Percentiles rank a stretch among this genome's conserved stretches.
phyloP scores from a whole-genome alignment of 1,139 yeast species.

The Lodderomyces jiufengensis region DNA sequence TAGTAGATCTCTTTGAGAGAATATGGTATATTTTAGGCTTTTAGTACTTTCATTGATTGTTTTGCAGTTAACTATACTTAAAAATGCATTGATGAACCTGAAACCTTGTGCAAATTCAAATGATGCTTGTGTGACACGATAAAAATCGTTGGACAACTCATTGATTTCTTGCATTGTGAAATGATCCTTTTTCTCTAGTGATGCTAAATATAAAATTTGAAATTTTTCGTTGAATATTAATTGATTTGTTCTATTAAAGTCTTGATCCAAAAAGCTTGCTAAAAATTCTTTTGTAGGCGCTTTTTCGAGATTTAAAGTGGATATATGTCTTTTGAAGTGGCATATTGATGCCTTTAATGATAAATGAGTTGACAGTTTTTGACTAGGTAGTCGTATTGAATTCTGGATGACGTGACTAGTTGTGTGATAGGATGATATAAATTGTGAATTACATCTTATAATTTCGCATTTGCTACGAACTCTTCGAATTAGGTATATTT shows the following conservation, averaged over 20 bases:
- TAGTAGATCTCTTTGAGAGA: constrained; percentile 2
- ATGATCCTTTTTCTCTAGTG: constrained; percentile 6
- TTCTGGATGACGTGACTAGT: too few species aligned
- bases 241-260: constrained; percentile 15
- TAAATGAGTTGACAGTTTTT: too few species aligned
- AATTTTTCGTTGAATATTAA: constrained; percentile 14
- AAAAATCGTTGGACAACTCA: constrained; percentile 9
- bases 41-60: too few species aligned
- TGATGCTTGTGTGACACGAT: constrained; percentile 7
- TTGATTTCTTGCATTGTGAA: constrained; percentile 14
- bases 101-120: constrained; percentile 8
- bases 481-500: too few species aligned
- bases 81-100: background rate
- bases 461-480: too few species aligned
- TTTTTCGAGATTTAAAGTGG: constrained; percentile 1
- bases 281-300: constrained; percentile 4
- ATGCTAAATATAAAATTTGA: constrained; percentile 13
- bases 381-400: too few species aligned
- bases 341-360: too few species aligned
- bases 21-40: too few species aligned
- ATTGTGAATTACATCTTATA: too few species aligned
- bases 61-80: too few species aligned
- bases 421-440: too few species aligned
- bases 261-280: constrained; percentile 6
- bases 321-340: too few species aligned